phyloP scores from a whole-genome alignment of 2,329 filamentous ascomycete species.

The Xylaria sp. region DNA sequence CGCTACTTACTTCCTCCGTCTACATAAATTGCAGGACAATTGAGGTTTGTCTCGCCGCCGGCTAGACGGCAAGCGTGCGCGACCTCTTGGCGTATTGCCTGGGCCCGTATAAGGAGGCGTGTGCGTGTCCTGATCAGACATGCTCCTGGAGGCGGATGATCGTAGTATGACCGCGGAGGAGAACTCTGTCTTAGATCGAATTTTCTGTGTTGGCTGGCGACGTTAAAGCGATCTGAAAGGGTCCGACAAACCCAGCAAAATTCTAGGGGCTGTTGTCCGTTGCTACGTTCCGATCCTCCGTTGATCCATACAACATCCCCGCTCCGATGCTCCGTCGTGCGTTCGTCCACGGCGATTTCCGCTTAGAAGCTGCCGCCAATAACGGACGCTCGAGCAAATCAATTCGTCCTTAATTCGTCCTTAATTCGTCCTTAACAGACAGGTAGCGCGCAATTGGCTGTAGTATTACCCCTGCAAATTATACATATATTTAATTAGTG shows the following conservation, averaged over 20 bases:
- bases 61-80: slow-evolving; percentile 34
- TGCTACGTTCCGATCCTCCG: slow-evolving; percentile 7
- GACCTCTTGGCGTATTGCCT: slow-evolving; percentile 25
- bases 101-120: slow-evolving; percentile 1
- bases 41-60: slow-evolving; percentile 50
- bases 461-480: background rate
- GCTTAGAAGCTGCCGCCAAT: background rate
- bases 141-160: background rate
- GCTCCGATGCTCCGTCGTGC: background rate
- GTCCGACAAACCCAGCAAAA: background rate
- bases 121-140: slow-evolving; percentile 12
- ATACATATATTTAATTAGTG: background rate
- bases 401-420: too few relatives aligned
- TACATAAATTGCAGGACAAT: slow-evolving; percentile 48
- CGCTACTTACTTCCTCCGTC: slow-evolving; percentile 47
- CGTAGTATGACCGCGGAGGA: background rate
- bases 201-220: background rate
- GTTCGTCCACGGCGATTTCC: background rate
- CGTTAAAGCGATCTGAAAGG: background rate
- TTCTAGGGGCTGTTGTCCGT: background rate
- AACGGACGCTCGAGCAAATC: background rate
- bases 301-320: background rate
- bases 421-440: too few relatives aligned
- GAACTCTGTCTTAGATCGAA: background rate
- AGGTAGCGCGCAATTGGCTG: background rate